Conservation (phyloP, 2,329 filamentous ascomycete species). For the Emmonsiellopsis sp. region DNA sequence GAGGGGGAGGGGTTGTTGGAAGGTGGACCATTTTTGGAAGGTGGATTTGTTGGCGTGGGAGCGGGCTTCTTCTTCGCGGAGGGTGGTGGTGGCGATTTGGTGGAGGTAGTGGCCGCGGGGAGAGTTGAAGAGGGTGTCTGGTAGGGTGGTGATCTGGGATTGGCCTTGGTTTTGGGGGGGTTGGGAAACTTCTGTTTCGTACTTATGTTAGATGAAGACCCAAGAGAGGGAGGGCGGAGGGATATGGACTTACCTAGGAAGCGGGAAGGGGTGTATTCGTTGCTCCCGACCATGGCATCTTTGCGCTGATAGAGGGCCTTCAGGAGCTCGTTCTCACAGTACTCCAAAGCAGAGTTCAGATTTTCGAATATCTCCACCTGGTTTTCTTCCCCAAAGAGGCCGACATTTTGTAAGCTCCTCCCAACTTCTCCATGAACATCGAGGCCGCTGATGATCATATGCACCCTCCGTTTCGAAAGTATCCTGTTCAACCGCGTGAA, state of each 20-base stretch:
- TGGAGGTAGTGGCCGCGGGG: constrained; percentile 71
- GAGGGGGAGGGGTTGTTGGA: constrained; percentile 81
- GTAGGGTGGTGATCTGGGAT: neutral
- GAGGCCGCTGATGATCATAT: constrained; percentile 75
- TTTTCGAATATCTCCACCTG: constrained; percentile 76
- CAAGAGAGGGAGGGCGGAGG: neutral
- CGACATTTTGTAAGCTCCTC: constrained; percentile 70
- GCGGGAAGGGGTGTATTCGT: constrained; percentile 3
- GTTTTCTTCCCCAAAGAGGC: constrained; percentile 64
- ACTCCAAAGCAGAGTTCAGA: constrained; percentile 86
- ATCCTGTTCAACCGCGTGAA: constrained; percentile 89
- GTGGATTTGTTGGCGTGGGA: constrained; percentile 26
- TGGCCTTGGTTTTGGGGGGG: neutral
- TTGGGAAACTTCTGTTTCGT: neutral
- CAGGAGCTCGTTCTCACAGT: constrained; percentile 88
- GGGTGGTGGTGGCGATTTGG: constrained; percentile 65
- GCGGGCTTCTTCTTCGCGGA: constrained; percentile 55
- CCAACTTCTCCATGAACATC: constrained; percentile 68
- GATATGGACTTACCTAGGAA: constrained; percentile 4
- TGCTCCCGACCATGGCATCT: constrained; percentile 36
- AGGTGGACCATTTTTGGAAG: constrained; percentile 67
- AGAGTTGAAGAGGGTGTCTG: constrained; percentile 57
- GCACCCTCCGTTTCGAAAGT: constrained; percentile 65
- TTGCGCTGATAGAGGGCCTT: constrained; percentile 67
- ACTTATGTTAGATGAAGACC: neutral